Evolutionary conservation across 2,329 filamentous ascomycete genomes (phyloP), one percentile per base, ranked within the genome.

Genomic region (Hypoxylon sp.): DNA sequence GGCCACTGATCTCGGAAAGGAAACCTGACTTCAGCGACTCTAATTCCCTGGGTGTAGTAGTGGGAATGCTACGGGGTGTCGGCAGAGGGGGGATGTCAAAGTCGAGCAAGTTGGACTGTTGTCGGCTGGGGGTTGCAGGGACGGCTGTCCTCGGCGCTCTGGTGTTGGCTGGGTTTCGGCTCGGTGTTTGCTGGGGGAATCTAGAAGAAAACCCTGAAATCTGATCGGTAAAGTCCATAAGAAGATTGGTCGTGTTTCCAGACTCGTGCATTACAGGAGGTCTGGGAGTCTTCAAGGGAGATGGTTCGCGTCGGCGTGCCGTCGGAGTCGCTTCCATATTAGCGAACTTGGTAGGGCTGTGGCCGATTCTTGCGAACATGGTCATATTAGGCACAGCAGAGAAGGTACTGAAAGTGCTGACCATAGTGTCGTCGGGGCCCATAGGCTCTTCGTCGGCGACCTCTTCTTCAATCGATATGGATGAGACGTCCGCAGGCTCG

Each of bases 1-100:
- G 86, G n/a, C 91, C 93, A 65, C 93, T 97, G 62, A 99, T 97
- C 75, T 98, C 92, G 0, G 94, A 97, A 53, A 96, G 84, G 72
- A 97, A 96, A 22, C 86, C 87, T 0, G 94, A 97, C 77, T 98
- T 98, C 63, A 98, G 84, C 13, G 91, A 92, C 75, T 99, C 95
- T 2, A 98, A 83, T 79, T 99, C 95, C 32, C 95, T 89, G 1
- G 95, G 92, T 1, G 94, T 97, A 70, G 98, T 91, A 7, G 90
- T 92, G 0, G 95, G 95, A 37, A 98, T 87, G 57, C 93, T 97
- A 65, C 94, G 89, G 13, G 95, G 95, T 0, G 95, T 98, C 1
- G 94, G 93, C 70, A 93, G 89, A 0, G 94, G 93, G n/a, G 94
- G 93, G 8, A 98, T 91, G 72, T 98, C 95, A 74, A 96, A 95